phyloP scores from a whole-genome alignment of 2,329 filamentous ascomycete species.

The Orbilia ellipsospora region DNA sequence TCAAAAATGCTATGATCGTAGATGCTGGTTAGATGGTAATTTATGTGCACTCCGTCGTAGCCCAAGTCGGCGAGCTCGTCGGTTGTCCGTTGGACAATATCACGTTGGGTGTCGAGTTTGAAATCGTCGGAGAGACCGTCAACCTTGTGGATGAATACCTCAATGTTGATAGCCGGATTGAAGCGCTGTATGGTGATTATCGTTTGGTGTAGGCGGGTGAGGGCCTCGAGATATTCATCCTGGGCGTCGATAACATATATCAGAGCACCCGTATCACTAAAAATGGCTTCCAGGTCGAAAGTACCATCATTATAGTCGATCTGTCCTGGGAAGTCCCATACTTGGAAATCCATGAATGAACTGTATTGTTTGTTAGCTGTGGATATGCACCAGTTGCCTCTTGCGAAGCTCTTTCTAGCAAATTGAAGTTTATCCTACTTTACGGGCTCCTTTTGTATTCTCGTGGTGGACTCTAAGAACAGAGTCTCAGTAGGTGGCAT shows the following conservation, averaged over 20 bases:
- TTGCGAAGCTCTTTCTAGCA: background rate
- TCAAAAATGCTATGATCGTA: constrained; percentile 99
- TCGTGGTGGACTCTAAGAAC: constrained; percentile 92
- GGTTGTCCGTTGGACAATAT: constrained; percentile 95
- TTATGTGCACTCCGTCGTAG: constrained; percentile 91
- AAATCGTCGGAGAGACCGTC: constrained; percentile 98
- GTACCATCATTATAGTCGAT: constrained; percentile 89
- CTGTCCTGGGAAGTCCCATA: constrained; percentile 97
- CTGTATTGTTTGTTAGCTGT: constrained; percentile 64
- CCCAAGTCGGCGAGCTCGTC: constrained; percentile 94
- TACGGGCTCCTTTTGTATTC: constrained; percentile 94
- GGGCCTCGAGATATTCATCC: constrained; percentile 94
- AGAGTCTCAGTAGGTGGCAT: constrained; percentile 94
- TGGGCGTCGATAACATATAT: constrained; percentile 99
- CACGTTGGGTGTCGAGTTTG: constrained; percentile 92
- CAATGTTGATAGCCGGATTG: constrained; percentile 94
- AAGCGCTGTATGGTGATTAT: constrained; percentile 88
- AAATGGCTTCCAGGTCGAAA: constrained; percentile 92
- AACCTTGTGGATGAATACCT: constrained; percentile 99
- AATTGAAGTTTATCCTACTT: constrained; percentile 71
- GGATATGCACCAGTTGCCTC: background rate
- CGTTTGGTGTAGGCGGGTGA: constrained; percentile 84
- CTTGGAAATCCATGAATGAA: constrained; percentile 99
- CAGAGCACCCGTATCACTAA: constrained; percentile 90
- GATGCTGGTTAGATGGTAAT: constrained; percentile 95